Evolutionary conservation across 805 yeast genomes (phyloP).

Genomic region (Spathaspora passalidarum): DNA sequence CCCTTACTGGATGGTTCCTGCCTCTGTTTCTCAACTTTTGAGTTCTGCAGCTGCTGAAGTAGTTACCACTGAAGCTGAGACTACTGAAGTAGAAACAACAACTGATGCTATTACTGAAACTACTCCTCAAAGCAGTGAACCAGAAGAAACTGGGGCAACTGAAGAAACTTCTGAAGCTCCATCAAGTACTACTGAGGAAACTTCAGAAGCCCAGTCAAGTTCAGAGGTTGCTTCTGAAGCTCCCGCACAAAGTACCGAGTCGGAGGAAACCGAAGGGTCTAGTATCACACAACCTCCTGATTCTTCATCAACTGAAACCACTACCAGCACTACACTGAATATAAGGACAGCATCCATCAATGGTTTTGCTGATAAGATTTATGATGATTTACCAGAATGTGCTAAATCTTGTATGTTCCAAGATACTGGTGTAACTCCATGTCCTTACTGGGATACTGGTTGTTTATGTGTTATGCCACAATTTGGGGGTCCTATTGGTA

Average conservation of each 20-base stretch:
- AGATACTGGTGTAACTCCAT: constrained; percentile 39
- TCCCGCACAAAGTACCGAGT: no score
- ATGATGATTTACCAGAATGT: constrained; percentile 35
- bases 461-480: constrained; percentile 47
- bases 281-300: no score
- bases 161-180: no score
- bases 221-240: no score
- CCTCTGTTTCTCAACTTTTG: constrained; percentile 18
- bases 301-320: no score
- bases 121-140: no score
- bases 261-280: no score
- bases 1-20: constrained; percentile 31
- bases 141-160: no score
- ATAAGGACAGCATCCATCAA: constrained; percentile 44
- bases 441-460: constrained; percentile 51
- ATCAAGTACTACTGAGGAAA: no score
- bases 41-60: constrained; percentile 25
- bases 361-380: constrained; percentile 48
- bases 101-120: constrained; percentile 1
- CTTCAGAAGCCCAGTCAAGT: no score
- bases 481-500: constrained; percentile 40
- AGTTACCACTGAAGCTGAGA: constrained; percentile 9
- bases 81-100: constrained; percentile 1
- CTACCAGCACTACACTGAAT: no score
- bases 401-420: constrained; percentile 38